These are phyloP conservation scores for Alternaria conjuncta DNA, from an alignment of 2,329 filamentous ascomycete genomes.

Conservation along the genomic window DNA sequence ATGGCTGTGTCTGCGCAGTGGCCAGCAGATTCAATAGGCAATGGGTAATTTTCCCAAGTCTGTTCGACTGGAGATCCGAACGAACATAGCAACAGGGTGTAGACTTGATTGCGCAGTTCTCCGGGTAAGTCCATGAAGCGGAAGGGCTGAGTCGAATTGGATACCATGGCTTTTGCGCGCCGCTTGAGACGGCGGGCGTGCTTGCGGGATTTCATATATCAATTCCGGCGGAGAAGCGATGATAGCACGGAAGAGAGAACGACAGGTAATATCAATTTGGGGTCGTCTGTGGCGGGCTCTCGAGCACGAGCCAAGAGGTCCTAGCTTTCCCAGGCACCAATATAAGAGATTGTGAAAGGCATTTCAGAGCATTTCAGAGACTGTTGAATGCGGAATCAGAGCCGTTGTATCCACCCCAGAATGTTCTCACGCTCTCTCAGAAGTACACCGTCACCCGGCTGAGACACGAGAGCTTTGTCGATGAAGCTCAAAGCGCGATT, in stretches of 20 bases:
- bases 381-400: neutral
- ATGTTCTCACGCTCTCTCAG: conserved; percentile 11
- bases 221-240: neutral
- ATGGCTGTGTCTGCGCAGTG: neutral
- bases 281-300: no score
- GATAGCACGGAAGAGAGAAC: neutral
- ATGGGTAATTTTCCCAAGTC: no score
- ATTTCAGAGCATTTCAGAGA: neutral
- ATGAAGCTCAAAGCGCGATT: neutral
- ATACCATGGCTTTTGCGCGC: neutral
- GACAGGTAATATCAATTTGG: no score
- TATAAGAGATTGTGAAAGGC: no score
- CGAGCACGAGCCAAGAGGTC: no score
- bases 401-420: conserved; percentile 3
- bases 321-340: no score
- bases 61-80: neutral
- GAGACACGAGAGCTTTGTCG: neutral
- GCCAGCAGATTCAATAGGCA: neutral
- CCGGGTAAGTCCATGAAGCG: neutral
- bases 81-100: neutral
- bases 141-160: neutral
- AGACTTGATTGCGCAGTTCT: neutral
- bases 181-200: neutral
- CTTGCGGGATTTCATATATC: no score
- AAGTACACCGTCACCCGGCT: conserved; percentile 12